These are phyloP conservation scores for Erigeron canadensis DNA, from an alignment of 129 eudicot genomes.

Conservation along the genomic window DNA sequence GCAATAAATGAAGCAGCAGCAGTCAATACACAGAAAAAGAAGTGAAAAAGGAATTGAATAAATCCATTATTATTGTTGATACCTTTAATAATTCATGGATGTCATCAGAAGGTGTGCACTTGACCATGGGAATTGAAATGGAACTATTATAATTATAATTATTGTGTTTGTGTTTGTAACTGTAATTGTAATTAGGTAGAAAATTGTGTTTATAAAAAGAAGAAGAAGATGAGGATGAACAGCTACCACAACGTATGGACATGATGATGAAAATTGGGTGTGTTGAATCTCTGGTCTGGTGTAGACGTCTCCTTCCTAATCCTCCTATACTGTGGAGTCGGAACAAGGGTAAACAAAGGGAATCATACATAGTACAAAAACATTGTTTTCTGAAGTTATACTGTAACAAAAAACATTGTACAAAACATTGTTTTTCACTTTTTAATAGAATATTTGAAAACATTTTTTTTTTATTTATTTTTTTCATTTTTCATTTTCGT, in stretches of 20 bases:
- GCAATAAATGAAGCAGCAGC: too few species aligned
- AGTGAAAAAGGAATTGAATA: neutral
- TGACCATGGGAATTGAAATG: neutral
- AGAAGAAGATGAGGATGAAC: neutral
- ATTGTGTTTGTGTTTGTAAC: slow-evolving; percentile 12
- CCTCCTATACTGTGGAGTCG: neutral
- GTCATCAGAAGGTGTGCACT: slow-evolving; percentile 32
- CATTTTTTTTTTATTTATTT: too few species aligned
- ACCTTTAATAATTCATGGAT: slow-evolving; percentile 37
- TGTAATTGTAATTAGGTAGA: slow-evolving; percentile 18
- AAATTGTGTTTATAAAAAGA: slow-evolving; percentile 22
- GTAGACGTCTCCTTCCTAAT: too few species aligned
- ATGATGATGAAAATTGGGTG: slow-evolving; percentile 18
- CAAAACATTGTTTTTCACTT: too few species aligned
- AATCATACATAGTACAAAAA: too few species aligned
- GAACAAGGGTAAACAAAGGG: neutral
- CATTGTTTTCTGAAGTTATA: too few species aligned
- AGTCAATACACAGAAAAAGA: neutral
- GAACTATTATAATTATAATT: too few species aligned
- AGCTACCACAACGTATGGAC: slow-evolving; percentile 17
- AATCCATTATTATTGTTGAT: neutral
- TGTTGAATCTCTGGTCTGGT: neutral
- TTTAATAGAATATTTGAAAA: too few species aligned
- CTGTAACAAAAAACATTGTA: too few species aligned
- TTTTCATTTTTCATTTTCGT: too few species aligned